phyloP scores from a whole-genome alignment of 2,329 filamentous ascomycete species.

The Microascus cirrosus region DNA sequence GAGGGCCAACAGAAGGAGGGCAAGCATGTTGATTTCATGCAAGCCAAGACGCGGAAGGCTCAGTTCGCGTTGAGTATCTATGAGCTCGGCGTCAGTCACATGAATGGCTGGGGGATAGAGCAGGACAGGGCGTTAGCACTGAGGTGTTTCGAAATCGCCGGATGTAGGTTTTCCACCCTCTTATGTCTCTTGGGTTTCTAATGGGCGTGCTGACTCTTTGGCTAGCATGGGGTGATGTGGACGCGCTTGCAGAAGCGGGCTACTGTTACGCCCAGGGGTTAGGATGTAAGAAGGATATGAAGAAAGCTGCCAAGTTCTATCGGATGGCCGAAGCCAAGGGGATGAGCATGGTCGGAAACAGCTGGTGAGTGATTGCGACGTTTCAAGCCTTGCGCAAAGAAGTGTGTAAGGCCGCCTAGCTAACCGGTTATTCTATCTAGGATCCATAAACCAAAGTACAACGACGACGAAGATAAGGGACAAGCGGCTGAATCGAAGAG shows the following conservation, averaged over 20 bases:
- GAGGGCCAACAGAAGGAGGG: slow-evolving; percentile 55
- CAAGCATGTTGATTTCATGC: slow-evolving; percentile 51
- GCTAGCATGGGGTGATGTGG: slow-evolving; percentile 80
- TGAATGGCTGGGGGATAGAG: slow-evolving; percentile 96
- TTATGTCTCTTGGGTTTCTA: not conserved
- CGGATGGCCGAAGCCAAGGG: slow-evolving; percentile 84
- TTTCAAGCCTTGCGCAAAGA: not conserved
- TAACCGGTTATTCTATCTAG: slow-evolving; percentile 29
- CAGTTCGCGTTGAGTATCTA: slow-evolving; percentile 95
- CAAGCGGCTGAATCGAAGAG: slow-evolving; percentile 45
- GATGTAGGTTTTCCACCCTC: slow-evolving; percentile 41
- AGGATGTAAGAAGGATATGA: slow-evolving; percentile 91
- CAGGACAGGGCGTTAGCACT: slow-evolving; percentile 83
- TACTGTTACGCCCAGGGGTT: slow-evolving; percentile 93
- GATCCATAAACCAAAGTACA: slow-evolving; percentile 96
- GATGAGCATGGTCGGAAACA: slow-evolving; percentile 96
- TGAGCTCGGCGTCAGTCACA: slow-evolving; percentile 89
- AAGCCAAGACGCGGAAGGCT: slow-evolving; percentile 74
- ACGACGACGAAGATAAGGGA: slow-evolving; percentile 41
- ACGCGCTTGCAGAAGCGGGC: slow-evolving; percentile 86
- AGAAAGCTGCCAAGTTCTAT: slow-evolving; percentile 86
- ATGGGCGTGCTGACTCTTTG: slow-evolving; percentile 11
- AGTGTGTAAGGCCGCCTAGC: slow-evolving; percentile 1
- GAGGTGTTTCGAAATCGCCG: slow-evolving; percentile 92
- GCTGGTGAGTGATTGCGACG: slow-evolving; percentile 57